Conservation (phyloP, 352 stramenopile genomes). For the Pythium aphanidermatum region DNA sequence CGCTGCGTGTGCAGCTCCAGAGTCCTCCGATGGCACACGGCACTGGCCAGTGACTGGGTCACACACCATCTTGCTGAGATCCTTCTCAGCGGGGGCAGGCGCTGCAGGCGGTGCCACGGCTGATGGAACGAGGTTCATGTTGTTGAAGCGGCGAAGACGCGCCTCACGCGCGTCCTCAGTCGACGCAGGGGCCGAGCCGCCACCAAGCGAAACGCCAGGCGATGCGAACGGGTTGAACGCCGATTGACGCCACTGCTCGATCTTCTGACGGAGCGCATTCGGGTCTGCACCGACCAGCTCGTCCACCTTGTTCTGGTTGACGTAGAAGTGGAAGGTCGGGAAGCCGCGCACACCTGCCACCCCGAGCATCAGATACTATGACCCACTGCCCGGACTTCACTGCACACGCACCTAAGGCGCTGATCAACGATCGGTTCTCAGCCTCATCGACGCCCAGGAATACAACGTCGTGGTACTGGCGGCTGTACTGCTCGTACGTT, state of each 20-base stretch:
- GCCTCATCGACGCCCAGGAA: constrained; percentile 86
- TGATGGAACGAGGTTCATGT: constrained; percentile 48
- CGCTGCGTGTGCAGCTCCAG: constrained; percentile 7
- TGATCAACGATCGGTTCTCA: constrained; percentile 80
- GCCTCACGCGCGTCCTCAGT: constrained; percentile 63
- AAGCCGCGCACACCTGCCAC: constrained; percentile 76
- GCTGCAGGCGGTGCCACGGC: constrained; percentile 13
- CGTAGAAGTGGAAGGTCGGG: constrained; percentile 90
- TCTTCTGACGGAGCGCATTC: constrained; percentile 78
- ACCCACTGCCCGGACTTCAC: no score
- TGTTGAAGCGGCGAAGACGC: constrained; percentile 70
- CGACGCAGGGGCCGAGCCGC: constrained; percentile 24
- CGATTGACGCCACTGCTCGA: constrained; percentile 83
- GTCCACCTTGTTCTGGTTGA: constrained; percentile 84
- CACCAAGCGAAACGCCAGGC: constrained; percentile 53
- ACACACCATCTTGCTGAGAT: constrained; percentile 51
- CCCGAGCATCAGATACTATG: no score
- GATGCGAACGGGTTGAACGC: constrained; percentile 85
- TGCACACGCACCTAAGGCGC: constrained; percentile 35
- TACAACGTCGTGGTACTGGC: constrained; percentile 81
- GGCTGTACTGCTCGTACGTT: constrained; percentile 71
- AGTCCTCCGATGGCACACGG: constrained; percentile 18
- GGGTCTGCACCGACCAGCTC: constrained; percentile 83
- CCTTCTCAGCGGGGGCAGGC: constrained; percentile 23
- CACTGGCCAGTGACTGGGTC: constrained; percentile 60